These are phyloP conservation scores for Fusarium penzigii DNA, from an alignment of 2,329 filamentous ascomycete genomes.

Conservation along the genomic window DNA sequence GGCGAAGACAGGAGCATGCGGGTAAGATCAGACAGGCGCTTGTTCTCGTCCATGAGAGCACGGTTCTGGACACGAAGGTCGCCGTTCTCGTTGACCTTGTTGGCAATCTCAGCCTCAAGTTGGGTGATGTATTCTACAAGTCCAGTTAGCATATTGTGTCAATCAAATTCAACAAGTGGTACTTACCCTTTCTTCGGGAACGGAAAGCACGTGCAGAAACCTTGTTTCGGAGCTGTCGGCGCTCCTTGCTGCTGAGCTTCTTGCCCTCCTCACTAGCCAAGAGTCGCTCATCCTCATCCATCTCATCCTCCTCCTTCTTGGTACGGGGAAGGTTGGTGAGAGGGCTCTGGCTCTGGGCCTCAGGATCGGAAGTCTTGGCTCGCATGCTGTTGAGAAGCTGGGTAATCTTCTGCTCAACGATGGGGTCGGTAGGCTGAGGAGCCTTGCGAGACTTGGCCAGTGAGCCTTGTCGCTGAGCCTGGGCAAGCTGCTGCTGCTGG, in stretches of 20 bases:
- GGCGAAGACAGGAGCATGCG: slow-evolving; percentile 79
- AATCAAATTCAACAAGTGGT: slow-evolving; percentile 5
- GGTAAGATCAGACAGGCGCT: slow-evolving; percentile 74
- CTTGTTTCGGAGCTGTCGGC: slow-evolving; percentile 97
- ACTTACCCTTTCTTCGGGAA: slow-evolving; percentile 93
- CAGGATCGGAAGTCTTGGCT: slow-evolving; percentile 62
- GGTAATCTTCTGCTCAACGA: slow-evolving; percentile 90
- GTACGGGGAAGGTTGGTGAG: slow-evolving; percentile 69
- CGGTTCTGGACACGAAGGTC: slow-evolving; percentile 81
- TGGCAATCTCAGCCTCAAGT: slow-evolving; percentile 85
- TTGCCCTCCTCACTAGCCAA: slow-evolving; percentile 97
- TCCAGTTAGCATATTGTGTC: slow-evolving; percentile 14
- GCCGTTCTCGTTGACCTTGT: slow-evolving; percentile 80
- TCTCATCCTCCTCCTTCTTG: slow-evolving; percentile 96
- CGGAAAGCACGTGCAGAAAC: slow-evolving; percentile 97
- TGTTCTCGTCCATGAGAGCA: slow-evolving; percentile 81
- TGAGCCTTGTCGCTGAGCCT: slow-evolving; percentile 50
- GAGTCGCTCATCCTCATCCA: slow-evolving; percentile 95
- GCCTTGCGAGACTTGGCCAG: slow-evolving; percentile 51
- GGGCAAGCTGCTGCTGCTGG: slow-evolving; percentile 49
- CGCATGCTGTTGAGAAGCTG: slow-evolving; percentile 92
- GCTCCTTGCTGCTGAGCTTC: slow-evolving; percentile 97
- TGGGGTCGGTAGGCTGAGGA: slow-evolving; percentile 61
- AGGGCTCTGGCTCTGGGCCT: slow-evolving; percentile 46
- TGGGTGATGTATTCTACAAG: slow-evolving; percentile 88